A percentile compares a stretch with the other conserved stretches of the same genome.
Conservation (phyloP, 2,329 filamentous ascomycete genomes). For the Diaporthe sp. region DNA sequence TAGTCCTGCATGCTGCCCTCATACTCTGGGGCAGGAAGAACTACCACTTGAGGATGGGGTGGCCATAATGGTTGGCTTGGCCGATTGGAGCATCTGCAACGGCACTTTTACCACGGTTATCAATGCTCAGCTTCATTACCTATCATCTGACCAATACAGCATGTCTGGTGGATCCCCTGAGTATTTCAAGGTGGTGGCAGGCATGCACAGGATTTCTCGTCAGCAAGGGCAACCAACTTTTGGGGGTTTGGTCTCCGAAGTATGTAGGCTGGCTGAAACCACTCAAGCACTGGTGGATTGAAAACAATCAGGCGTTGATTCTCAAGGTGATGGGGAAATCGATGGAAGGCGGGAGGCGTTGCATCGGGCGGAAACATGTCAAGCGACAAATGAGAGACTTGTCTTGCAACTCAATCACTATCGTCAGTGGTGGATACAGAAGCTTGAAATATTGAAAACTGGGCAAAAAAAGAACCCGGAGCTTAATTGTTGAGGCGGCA, state of each 20-base stretch:
- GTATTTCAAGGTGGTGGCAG: not conserved
- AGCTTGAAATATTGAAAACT: too few relatives aligned
- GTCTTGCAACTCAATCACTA: not conserved
- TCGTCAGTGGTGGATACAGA: not conserved
- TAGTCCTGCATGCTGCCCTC: too few relatives aligned
- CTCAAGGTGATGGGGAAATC: not conserved
- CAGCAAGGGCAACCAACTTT: not conserved
- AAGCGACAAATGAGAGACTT: not conserved
- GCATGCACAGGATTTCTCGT: not conserved
- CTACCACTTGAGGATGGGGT: not conserved
- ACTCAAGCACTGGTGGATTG: not conserved
- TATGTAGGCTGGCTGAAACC: accelerated
- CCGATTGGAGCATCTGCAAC: not conserved
- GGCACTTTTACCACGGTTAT: not conserved
- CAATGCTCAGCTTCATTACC: too few relatives aligned
- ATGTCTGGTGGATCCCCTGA: not conserved
- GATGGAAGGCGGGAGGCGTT: not conserved
- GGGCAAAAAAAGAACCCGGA: not conserved
- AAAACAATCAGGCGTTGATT: not conserved
- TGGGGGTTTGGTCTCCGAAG: not conserved
- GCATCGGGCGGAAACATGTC: not conserved
- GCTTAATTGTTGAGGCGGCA: not conserved
- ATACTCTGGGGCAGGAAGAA: too few relatives aligned
- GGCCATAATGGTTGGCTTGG: not conserved
- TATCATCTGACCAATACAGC: not conserved